A percentile compares a stretch with the other conserved stretches of the same genome.
Evolutionary conservation across 257 asterid species (phyloP).

Genomic region (Cordia subcordata): DNA sequence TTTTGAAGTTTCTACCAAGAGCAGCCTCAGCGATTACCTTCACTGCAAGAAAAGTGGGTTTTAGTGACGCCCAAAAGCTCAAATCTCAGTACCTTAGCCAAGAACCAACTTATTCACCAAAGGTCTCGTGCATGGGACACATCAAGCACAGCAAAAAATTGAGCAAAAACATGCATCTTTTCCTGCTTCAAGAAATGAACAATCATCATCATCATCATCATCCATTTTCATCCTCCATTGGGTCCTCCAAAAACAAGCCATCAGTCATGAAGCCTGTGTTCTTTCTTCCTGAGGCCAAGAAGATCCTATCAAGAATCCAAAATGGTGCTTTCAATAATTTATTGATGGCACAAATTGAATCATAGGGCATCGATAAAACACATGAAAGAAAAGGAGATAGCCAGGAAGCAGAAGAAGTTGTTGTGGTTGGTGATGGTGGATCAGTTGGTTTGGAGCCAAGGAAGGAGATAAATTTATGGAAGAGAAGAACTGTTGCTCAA

Average conservation of each 20-base stretch:
- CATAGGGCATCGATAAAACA: conserved; percentile 18
- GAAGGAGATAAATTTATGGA: conserved; percentile 86
- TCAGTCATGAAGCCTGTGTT: conserved; percentile 1
- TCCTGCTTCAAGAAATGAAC: conserved; percentile 8
- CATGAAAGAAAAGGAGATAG: conserved; percentile 6
- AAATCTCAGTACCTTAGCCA: conserved; percentile 12
- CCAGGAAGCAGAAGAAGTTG: background rate
- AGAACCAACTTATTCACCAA: conserved; percentile 59
- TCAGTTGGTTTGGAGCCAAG: conserved; percentile 48
- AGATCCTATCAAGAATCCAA: conserved; percentile 7
- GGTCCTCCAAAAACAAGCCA: conserved; percentile 6
- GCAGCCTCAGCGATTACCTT: conserved; percentile 26
- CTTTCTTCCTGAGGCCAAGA: conserved; percentile 4
- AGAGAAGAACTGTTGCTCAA: conserved; percentile 69
- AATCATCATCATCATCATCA: background rate
- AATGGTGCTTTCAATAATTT: background rate
- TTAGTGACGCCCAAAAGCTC: background rate
- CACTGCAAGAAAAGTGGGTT: too few species aligned
- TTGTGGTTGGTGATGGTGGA: background rate
- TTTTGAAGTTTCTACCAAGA: conserved; percentile 27
- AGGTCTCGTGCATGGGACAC: conserved; percentile 55
- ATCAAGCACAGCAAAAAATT: conserved; percentile 36
- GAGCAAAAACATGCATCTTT: conserved; percentile 1
- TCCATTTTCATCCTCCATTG: background rate
- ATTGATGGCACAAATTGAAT: conserved; percentile 15